These are phyloP conservation scores for Sporothrix humicola DNA, from an alignment of 2,329 filamentous ascomycete species.

Conservation along the genomic window DNA sequence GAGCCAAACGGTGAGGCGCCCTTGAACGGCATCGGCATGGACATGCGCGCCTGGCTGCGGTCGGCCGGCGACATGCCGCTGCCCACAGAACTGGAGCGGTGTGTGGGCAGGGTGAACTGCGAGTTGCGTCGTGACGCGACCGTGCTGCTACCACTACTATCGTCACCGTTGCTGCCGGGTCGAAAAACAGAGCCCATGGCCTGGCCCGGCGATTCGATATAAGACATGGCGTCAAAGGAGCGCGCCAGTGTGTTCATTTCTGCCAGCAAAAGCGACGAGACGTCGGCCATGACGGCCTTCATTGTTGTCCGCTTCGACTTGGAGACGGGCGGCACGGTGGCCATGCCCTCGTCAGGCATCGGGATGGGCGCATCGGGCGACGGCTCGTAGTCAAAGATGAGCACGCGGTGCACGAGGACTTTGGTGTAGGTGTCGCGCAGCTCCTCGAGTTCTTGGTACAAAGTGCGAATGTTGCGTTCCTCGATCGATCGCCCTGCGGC, in stretches of 20 bases:
- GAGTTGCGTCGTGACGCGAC: conserved; percentile 56
- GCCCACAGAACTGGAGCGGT: conserved; percentile 60
- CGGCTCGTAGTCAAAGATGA: conserved; percentile 76
- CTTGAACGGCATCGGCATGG: conserved; percentile 71
- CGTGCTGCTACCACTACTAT: conserved; percentile 33
- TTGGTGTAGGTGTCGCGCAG: conserved; percentile 75
- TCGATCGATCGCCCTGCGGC: conserved; percentile 57
- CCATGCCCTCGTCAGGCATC: conserved; percentile 71
- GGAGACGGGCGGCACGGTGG: conserved; percentile 70
- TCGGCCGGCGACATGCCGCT: conserved; percentile 53
- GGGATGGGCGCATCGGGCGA: conserved; percentile 56
- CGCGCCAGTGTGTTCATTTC: conserved; percentile 77
- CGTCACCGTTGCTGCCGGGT: conserved; percentile 48
- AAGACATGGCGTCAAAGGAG: conserved; percentile 73
- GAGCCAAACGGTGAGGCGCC: conserved; percentile 50
- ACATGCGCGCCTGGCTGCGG: conserved; percentile 73
- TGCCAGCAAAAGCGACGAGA: conserved; percentile 74
- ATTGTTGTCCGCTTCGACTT: conserved; percentile 78
- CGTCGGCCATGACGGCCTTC: conserved; percentile 79
- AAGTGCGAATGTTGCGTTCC: conserved; percentile 62
- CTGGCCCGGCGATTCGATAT: conserved; percentile 76
- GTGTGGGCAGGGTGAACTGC: conserved; percentile 55
- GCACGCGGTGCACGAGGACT: conserved; percentile 75
- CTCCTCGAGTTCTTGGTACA: conserved; percentile 72
- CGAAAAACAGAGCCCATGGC: conserved; percentile 45